These are phyloP conservation scores for Tillandsia fasciculata DNA, from an alignment of 176 grass and related monocot genomes.

Conservation along the genomic window DNA sequence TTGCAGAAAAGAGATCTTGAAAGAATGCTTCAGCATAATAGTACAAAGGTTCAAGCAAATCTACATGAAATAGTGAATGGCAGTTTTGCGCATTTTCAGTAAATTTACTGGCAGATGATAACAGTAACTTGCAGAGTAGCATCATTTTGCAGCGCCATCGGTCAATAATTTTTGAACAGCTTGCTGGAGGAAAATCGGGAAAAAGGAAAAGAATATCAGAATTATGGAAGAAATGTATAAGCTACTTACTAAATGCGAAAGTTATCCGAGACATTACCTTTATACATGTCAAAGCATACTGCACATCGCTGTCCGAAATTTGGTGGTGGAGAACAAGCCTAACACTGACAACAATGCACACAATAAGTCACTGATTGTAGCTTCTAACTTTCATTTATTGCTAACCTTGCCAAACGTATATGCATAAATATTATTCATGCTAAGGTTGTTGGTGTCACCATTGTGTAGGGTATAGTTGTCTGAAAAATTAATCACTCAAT, in stretches of 20 bases:
- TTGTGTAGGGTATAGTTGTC: too few species aligned
- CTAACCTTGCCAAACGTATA: neutral
- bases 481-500: too few species aligned
- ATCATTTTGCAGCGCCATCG: conserved; percentile 22
- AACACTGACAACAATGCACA: conserved; percentile 38
- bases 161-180: conserved; percentile 45
- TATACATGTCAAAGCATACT: conserved; percentile 57
- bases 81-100: neutral
- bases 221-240: neutral
- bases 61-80: too few species aligned
- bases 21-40: too few species aligned
- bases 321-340: conserved; percentile 86
- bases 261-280: conserved; percentile 28
- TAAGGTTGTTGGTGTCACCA: neutral
- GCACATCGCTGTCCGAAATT: conserved; percentile 75
- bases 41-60: too few species aligned
- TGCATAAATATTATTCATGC: neutral
- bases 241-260: neutral
- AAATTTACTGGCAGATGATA: conserved; percentile 5
- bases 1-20: too few species aligned
- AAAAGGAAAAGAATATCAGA: neutral
- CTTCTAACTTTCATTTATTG: conserved; percentile 1
- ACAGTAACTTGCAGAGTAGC: conserved; percentile 6
- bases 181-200: conserved; percentile 42
- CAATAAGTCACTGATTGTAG: neutral